Base-by-base conservation (phyloP, 176 grass and related monocot species). In the Oryza brachyantha region DNA sequence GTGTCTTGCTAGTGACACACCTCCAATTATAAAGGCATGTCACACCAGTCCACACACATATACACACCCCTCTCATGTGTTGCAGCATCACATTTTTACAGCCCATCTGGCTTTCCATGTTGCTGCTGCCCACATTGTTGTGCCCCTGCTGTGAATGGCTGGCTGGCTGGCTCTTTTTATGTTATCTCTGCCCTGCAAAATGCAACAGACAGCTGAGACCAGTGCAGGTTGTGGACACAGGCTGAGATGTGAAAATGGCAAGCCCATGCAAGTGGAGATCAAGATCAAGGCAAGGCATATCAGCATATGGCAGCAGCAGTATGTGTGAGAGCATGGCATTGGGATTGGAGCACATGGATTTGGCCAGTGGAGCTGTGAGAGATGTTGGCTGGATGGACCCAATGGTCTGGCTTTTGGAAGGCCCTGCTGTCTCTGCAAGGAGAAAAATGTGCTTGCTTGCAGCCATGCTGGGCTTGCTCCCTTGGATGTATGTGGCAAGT, bases 271-370 rank as follows among this genome's bases (percentile, higher is more conserved):
- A 59, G 36, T 38, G 74, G 80, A 81, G 32, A 81, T 25, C 39
- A 64, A 81, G 32, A 81, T 25, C 39, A 64, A 19, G 17, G 66
- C 74, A 52, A 35, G 21, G 67, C 0, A 25, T 9, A 62, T 66
- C 66, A 48, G 59, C 78, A 72, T 64, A 73, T 72, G 60, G 21
- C 52, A 57, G 21, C 10, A 22, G 50, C 5, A 9, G 21, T 55
- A 21, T 3, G 48, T 19, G 31, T 32, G 31, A 19, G 8, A 21
- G 38, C 61, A 39, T 24, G 57, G 48, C 68, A 22, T 39, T 57
- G 40, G 81, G 86, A 74, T 75, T 66, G 68, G 68, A 27, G 86
- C 86, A 88, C 81, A 88, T 88, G 76, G 81, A 70, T 64, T 72
- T 78, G 55, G 31, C 40, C 69, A 38, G 21, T 2, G 50, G 24